Base-by-base conservation (phyloP, 345 rosid species). In the Eucalyptus lansdowneana region DNA sequence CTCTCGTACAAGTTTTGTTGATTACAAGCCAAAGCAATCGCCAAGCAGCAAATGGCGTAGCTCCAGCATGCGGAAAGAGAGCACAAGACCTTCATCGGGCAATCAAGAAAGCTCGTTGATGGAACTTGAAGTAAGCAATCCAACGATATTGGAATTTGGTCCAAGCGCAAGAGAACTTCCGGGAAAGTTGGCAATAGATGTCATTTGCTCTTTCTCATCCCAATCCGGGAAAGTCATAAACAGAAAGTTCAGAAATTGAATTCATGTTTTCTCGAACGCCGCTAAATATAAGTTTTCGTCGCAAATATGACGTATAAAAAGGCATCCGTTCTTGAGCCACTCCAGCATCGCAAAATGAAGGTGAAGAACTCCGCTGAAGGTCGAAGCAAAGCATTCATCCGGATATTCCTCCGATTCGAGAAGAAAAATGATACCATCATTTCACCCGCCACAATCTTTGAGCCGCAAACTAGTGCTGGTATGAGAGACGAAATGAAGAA, bases 301-400 rank as follows among this genome's bases (percentile, higher is more conserved):
- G 37, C 37, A 1, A 4, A n/a, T 65, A 4, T 7, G 19, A 7
- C 11, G 1, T 4, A 14, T 7, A 65, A n/a, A n/a, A 3, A 14
- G 8, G 76, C 10, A 5, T 29, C 72, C 5, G 11, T 14, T 65
- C 37, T n/a, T 65, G 76, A n/a, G 76, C 76, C 76, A 65, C 6
- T 4, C 76, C 76, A 65, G 37, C n/a, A n/a, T 37, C 14, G 37
- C 21, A 8, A 65, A 65, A 65, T 65, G 76, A n/a, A 14, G 76
- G 5, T 65, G 19, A 65, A 65, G 37, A n/a, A n/a, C 37, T 65
- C 72, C 3, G 37, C 17, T 65, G 10, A 65, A 65, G 72, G 37
- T 65, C 6, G 1, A 65, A 65, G 76, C 37, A 65, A n/a, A n/a
- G 19, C 76, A 65, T 65, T 14, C 21, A 65, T 14, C 76, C n/a